Base-by-base conservation (phyloP, 1,284 basidiomycete genomes). In the Microbotryum lychnidis-dioicae region DNA sequence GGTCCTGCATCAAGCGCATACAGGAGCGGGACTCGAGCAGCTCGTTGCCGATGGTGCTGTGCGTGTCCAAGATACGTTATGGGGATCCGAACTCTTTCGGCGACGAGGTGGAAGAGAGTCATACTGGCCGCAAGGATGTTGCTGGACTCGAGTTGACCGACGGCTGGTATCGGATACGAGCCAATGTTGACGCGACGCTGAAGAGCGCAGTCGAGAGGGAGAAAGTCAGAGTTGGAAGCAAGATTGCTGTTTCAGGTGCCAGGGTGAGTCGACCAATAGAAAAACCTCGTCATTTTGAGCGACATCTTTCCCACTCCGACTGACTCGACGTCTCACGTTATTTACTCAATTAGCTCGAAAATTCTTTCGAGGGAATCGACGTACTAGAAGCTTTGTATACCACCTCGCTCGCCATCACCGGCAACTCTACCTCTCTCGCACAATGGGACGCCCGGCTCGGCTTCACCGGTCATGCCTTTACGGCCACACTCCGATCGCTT, bases 81-180 rank as follows among this genome's bases (percentile, higher is more conserved):
- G 78, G 80, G 2, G 73, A 65, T n/a, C 51, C 76, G 14, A 79
- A 77, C 3, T 59, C 74, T 20, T 69, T 74, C 2, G 70, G 77
- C 20, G 46, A 50, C 3, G 75, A 76, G 33, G 71, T 61, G 27
- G 61, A 29, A 18, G 27, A 57, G 7, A 60, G 37, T 1, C 46
- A 60, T 42, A 42, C 9, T 48, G 21, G 12, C 16, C 54, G 7
- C 59, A 64, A 16, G 37, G 60, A 58, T 21, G 65, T 68, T 25
- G 59, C 65, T 21, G 80, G 84, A 63, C 76, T 93, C 7, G 92
- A 96, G 74, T 78, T 98, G 16, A 92, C 91, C 0, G 96, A 98
- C 72, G 94, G 94, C 10, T 98, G 94, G 96, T 98, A 98, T 72
- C 79, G 84, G 42, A 80, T 98, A 16, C 82, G 85, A 14, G 87